phyloP scores from a whole-genome alignment of 106 monocot genomes.

The Amphibolis antarctica region DNA sequence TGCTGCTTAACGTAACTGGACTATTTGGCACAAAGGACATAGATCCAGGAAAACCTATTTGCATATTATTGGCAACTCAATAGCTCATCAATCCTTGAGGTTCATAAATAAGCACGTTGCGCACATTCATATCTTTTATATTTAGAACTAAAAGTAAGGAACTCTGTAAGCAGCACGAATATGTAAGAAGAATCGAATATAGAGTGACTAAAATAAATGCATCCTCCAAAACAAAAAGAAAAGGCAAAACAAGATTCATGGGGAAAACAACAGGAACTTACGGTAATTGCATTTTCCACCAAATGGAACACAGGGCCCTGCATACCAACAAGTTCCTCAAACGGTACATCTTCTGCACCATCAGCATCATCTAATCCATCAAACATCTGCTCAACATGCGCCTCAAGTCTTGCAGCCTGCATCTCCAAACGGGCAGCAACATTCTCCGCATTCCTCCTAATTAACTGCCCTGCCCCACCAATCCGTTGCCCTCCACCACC shows the following conservation, averaged over 20 bases:
- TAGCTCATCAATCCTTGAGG: too few species aligned
- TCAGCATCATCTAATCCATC: slow-evolving; percentile 98
- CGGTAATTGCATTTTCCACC: slow-evolving; percentile 98
- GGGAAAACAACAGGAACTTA: slow-evolving; percentile 20
- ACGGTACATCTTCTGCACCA: slow-evolving; percentile 99
- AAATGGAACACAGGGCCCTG: slow-evolving; percentile 97
- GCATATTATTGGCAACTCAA: too few species aligned
- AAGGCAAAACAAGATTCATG: neutral
- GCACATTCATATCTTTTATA: too few species aligned
- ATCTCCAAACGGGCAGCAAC: slow-evolving; percentile 90
- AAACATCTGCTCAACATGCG: slow-evolving; percentile 99
- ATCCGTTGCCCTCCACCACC: slow-evolving; percentile 59
- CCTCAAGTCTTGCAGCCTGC: slow-evolving; percentile 91
- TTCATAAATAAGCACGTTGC: too few species aligned
- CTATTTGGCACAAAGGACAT: too few species aligned
- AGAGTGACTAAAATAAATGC: too few species aligned
- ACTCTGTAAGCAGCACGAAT: too few species aligned
- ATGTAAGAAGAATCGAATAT: neutral
- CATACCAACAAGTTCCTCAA: slow-evolving; percentile 99
- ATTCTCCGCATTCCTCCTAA: slow-evolving; percentile 98
- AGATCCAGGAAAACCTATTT: too few species aligned
- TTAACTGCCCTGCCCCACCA: slow-evolving; percentile 73
- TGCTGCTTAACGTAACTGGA: too few species aligned
- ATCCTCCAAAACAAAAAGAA: neutral
- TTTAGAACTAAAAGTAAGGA: too few species aligned